Conservation (phyloP, 2,329 filamentous ascomycete species). For the Fusarium hainanense region DNA sequence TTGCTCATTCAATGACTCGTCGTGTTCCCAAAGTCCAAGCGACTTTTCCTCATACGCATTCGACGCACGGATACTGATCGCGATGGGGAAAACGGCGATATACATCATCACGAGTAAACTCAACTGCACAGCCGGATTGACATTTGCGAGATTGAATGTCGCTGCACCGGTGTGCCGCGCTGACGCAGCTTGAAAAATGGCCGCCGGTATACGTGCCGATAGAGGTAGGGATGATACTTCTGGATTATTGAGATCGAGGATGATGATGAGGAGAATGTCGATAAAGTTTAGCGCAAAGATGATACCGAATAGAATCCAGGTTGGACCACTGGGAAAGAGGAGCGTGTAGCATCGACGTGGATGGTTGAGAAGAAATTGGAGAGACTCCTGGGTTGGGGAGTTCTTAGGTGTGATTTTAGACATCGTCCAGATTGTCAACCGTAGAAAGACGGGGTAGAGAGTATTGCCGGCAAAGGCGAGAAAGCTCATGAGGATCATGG, state of each 20-base stretch:
- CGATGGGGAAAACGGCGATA: constrained; percentile 69
- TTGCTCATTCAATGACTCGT: constrained; percentile 38
- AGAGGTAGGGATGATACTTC: constrained; percentile 54
- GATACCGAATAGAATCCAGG: constrained; percentile 65
- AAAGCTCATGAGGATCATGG: constrained; percentile 59
- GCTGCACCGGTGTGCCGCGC: constrained; percentile 60
- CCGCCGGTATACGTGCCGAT: constrained; percentile 60
- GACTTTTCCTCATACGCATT: constrained; percentile 71
- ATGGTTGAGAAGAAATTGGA: constrained; percentile 69
- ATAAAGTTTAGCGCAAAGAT: constrained; percentile 64
- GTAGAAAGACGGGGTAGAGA: constrained; percentile 67
- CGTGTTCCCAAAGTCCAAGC: constrained; percentile 65
- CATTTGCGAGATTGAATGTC: constrained; percentile 60
- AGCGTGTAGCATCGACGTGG: constrained; percentile 71
- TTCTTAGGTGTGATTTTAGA: constrained; percentile 57
- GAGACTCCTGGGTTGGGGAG: constrained; percentile 53
- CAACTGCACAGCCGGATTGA: constrained; percentile 67
- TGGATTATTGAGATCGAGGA: constrained; percentile 61
- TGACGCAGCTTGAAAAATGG: constrained; percentile 67
- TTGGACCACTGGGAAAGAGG: constrained; percentile 68
- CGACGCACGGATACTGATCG: constrained; percentile 68
- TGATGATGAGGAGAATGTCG: constrained; percentile 65
- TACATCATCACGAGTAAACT: constrained; percentile 74
- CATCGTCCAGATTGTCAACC: constrained; percentile 67
- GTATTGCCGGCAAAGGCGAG: constrained; percentile 65